These are phyloP conservation scores for Yamadazyma akitaensis DNA, from an alignment of 805 yeast species.

Conservation along the genomic window DNA sequence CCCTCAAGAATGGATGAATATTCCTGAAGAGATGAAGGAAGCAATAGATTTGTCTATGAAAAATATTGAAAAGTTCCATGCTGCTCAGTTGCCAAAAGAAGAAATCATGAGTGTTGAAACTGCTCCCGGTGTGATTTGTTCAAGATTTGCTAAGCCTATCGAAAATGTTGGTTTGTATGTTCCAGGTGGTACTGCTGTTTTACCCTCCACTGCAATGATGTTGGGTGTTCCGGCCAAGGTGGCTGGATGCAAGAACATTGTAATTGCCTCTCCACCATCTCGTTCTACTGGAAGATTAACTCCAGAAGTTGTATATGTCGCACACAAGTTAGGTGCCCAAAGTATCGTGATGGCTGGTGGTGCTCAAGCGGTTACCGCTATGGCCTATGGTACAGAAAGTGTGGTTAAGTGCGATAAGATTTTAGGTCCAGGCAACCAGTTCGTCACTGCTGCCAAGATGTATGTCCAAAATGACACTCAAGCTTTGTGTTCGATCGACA, in stretches of 20 bases:
- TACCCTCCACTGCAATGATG: slow-evolving; percentile 98
- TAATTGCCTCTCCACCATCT: slow-evolving; percentile 90
- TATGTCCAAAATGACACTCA: slow-evolving; percentile 90
- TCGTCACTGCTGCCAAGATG: slow-evolving; percentile 99
- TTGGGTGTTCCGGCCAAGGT: slow-evolving; percentile 97
- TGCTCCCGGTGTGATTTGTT: slow-evolving; percentile 88
- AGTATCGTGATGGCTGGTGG: slow-evolving; percentile 96
- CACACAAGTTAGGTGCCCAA: slow-evolving; percentile 90
- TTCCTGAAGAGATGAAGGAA: slow-evolving; percentile 67
- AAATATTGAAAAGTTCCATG: slow-evolving; percentile 88
- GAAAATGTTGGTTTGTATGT: slow-evolving; percentile 93
- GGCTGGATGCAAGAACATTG: slow-evolving; percentile 91
- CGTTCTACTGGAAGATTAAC: slow-evolving; percentile 88
- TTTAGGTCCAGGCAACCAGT: slow-evolving; percentile 98
- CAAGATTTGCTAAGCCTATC: slow-evolving; percentile 92
- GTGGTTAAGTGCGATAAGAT: slow-evolving; percentile 95
- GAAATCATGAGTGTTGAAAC: slow-evolving; percentile 84
- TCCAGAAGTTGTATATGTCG: slow-evolving; percentile 97
- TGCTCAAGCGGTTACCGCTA: slow-evolving; percentile 97
- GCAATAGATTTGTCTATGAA: slow-evolving; percentile 88
- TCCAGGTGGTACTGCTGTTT: slow-evolving; percentile 98
- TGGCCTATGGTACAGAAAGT: slow-evolving; percentile 96
- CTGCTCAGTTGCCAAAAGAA: slow-evolving; percentile 76
- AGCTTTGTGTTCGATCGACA: slow-evolving; percentile 93
- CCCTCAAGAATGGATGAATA: slow-evolving; percentile 69